A percentile compares a stretch with the other conserved stretches of the same genome.
Conservation (phyloP, 2,329 filamentous ascomycete species). For the Clonostachys byssicola region DNA sequence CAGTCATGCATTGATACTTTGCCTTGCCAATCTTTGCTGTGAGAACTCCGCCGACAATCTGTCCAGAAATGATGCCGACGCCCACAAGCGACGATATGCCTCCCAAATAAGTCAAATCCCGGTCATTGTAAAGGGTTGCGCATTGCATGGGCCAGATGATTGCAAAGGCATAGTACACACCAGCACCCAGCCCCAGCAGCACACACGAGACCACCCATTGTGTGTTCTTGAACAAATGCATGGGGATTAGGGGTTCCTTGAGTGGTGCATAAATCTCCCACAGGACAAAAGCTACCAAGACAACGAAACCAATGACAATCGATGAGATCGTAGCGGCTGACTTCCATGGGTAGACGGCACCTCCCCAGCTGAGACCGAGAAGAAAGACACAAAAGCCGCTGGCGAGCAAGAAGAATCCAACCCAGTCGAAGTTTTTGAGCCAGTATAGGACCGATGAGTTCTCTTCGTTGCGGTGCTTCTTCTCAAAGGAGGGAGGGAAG, state of each 20-base stretch:
- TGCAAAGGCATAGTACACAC: conserved; percentile 24
- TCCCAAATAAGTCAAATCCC: too few relatives aligned
- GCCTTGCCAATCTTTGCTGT: too few relatives aligned
- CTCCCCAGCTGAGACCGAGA: conserved; percentile 47
- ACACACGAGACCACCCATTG: conserved; percentile 17
- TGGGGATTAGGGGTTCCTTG: not conserved
- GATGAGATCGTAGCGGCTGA: conserved; percentile 39
- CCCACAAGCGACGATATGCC: too few relatives aligned
- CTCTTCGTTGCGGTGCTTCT: conserved; percentile 5
- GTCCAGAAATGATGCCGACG: too few relatives aligned
- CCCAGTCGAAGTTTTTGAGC: conserved; percentile 5
- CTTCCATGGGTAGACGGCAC: conserved; percentile 43
- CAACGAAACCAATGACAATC: conserved; percentile 33
- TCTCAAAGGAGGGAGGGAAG: conserved; percentile 7
- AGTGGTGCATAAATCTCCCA: conserved; percentile 29
- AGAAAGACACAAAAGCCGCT: conserved; percentile 40
- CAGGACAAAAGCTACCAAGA: conserved; percentile 33
- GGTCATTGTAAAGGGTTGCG: too few relatives aligned
- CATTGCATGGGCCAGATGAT: conserved; percentile 13
- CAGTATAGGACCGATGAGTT: not conserved
- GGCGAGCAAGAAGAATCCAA: conserved; percentile 42
- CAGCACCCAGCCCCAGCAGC: conserved; percentile 19
- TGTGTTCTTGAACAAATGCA: conserved; percentile 1
- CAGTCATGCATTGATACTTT: too few relatives aligned
- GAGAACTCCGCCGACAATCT: too few relatives aligned